These are phyloP conservation scores for Aphelidium insulamus DNA, from an alignment of 371 early-diverging fungal species.

Conservation along the genomic window DNA sequence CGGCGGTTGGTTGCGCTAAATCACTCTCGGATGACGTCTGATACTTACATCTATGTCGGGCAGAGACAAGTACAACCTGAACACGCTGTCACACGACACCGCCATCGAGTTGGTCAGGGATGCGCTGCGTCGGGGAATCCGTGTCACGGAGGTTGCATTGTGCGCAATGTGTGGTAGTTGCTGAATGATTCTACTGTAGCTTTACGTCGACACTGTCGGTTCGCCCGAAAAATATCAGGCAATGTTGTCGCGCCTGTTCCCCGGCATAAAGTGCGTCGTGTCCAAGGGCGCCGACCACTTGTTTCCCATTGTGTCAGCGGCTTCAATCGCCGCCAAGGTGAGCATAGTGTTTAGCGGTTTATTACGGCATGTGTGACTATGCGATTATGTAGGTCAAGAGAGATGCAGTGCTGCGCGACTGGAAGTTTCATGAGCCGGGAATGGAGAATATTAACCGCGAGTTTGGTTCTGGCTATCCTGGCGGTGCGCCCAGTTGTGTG, in stretches of 20 bases:
- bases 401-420: constrained; percentile 56
- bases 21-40: constrained; percentile 1
- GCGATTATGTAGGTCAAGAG: constrained; percentile 39
- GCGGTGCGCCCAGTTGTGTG: constrained; percentile 15
- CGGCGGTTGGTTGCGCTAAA: constrained; percentile 16
- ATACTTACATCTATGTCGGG: background rate
- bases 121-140: constrained; percentile 33
- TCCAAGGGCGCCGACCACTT: constrained; percentile 90
- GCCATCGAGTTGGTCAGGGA: constrained; percentile 59
- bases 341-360: background rate
- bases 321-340: constrained; percentile 95
- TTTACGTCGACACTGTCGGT: constrained; percentile 97
- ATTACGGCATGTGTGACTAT: background rate
- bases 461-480: constrained; percentile 95
- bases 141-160: constrained; percentile 34
- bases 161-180: background rate
- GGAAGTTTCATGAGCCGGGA: constrained; percentile 37
- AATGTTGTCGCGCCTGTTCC: constrained; percentile 49
- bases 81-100: constrained; percentile 81
- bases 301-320: constrained; percentile 94
- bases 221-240: constrained; percentile 58
- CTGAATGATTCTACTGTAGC: constrained; percentile 11
- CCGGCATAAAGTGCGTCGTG: constrained; percentile 51
- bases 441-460: constrained; percentile 13
- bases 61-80: constrained; percentile 75